These are phyloP conservation scores for Fusarium veterinarium DNA, from an alignment of 2,329 filamentous ascomycete species.

Conservation along the genomic window DNA sequence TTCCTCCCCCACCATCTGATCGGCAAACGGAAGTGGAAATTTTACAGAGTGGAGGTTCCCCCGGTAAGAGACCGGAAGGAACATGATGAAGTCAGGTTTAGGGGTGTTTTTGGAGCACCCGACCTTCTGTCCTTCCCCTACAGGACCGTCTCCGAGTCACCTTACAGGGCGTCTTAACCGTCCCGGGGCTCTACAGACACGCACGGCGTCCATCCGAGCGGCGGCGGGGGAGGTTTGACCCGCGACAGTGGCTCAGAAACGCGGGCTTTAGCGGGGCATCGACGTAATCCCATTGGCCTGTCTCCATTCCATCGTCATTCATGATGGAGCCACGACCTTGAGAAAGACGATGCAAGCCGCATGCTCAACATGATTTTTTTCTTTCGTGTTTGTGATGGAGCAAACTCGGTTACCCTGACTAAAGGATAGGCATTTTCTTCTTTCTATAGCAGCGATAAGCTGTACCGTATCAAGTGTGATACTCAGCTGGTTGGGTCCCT, in stretches of 20 bases:
- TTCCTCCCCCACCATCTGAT: conserved; percentile 37
- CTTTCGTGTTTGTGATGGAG: conserved; percentile 17
- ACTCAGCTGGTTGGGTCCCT: conserved; percentile 10
- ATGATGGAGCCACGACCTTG: conserved; percentile 42
- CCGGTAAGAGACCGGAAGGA: conserved; percentile 15
- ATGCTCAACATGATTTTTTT: conserved; percentile 20
- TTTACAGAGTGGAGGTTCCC: conserved; percentile 26
- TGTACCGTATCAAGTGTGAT: conserved; percentile 1
- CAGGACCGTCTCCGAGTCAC: neutral
- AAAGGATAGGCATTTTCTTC: neutral
- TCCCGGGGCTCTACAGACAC: conserved; percentile 29
- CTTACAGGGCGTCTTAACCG: conserved; percentile 21
- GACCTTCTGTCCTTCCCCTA: conserved; percentile 3
- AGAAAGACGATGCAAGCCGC: conserved; percentile 46
- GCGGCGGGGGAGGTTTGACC: conserved; percentile 39
- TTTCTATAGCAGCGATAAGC: conserved; percentile 3
- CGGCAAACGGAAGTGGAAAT: conserved; percentile 31
- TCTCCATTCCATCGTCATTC: conserved; percentile 44
- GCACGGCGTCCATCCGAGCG: conserved; percentile 30
- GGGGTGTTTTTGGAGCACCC: conserved; percentile 1
- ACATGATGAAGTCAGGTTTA: neutral
- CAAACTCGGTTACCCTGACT: conserved; percentile 5
- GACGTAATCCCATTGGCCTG: conserved; percentile 36
- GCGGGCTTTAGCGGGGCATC: conserved; percentile 35
- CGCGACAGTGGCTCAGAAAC: conserved; percentile 41